Conservation (phyloP, 2,329 filamentous ascomycete species). For the Trichoderma citrinoviride region DNA sequence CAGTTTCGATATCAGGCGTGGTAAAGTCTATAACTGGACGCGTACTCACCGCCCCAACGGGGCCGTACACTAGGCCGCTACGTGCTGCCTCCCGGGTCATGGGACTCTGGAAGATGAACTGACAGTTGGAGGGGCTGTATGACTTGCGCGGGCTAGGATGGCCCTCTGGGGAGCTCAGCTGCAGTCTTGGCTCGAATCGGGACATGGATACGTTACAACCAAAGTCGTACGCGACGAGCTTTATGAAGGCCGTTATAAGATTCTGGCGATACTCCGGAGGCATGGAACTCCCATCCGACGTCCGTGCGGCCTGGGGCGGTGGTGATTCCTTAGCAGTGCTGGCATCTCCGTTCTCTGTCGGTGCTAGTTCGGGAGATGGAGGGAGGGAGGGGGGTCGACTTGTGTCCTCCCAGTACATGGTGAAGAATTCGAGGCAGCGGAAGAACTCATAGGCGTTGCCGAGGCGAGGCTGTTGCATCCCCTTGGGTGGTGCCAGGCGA, state of each 20-base stretch:
- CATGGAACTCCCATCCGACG: conserved; percentile 53
- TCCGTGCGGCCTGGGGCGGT: conserved; percentile 38
- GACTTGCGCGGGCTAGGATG: conserved; percentile 42
- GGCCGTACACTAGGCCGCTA: conserved; percentile 59
- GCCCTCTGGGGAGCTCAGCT: conserved; percentile 45
- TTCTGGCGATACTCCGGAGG: conserved; percentile 57
- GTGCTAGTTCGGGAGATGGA: conserved; percentile 34
- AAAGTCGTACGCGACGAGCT: conserved; percentile 64
- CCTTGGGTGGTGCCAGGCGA: conserved; percentile 53
- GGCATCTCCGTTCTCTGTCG: conserved; percentile 26
- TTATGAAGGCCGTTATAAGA: conserved; percentile 59
- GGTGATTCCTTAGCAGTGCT: not conserved
- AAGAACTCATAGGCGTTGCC: conserved; percentile 67
- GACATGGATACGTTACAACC: conserved; percentile 59
- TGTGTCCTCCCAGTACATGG: conserved; percentile 61
- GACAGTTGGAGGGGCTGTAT: conserved; percentile 58
- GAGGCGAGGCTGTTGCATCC: conserved; percentile 52
- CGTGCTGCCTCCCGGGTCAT: conserved; percentile 59
- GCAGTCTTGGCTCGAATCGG: conserved; percentile 58
- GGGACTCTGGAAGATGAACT: conserved; percentile 60
- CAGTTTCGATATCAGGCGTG: conserved; percentile 43
- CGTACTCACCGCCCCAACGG: conserved; percentile 58
- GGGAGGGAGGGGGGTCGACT: conserved; percentile 39
- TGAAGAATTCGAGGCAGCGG: conserved; percentile 58
- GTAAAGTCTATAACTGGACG: conserved; percentile 54